Evolutionary conservation across 352 stramenopile species (phyloP), one percentile per base, ranked within the genome.

Genomic region (Phytophthora gonapodyides): DNA sequence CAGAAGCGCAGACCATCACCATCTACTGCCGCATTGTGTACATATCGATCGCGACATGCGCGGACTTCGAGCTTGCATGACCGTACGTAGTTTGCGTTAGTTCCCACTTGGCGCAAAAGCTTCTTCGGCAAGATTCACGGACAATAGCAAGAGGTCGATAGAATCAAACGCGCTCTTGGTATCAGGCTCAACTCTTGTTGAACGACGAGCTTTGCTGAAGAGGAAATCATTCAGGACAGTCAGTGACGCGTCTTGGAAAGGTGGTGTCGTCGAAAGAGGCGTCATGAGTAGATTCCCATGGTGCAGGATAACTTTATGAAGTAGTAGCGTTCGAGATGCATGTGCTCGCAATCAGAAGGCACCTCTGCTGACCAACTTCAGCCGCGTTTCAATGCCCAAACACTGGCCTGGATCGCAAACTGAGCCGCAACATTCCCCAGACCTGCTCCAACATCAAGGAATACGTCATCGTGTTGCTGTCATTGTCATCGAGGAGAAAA

Each of bases 191-290:
- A 36, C 0, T 50, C 31, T 8, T 43, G 3, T 27, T 48, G 33
- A 2, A 49, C 37, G 3, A 33, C 2, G 9, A 57, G 1, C 13
- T 48, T 48, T 5, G 35, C 50, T 21, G 5, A 55, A 50, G 12
- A 62, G 55, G 5, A 62, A 49, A 36, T 47, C 44, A 40, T 62
- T 55, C 13, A 49, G 43, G 11, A 60, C 49, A 34, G 49, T 35
- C 7, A 55, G 16, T 8, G 44, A 43, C 2, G 43, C 55, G 6
- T 21, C 44, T 41, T 48, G 27, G 11, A 62, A 55, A n/a, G 44
- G 44, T 42, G 44, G n/a, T 16, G 5, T 4, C 17, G 44, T 44
- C 10, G 55, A 48, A 31, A 50, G 0, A 8, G 55, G 27, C 3
- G 10, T 56, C 12, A 55, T 43, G 9, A 42, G 16, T 0, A 62